phyloP scores from a whole-genome alignment of 129 eudicot species.

The Lonicera japonica region DNA sequence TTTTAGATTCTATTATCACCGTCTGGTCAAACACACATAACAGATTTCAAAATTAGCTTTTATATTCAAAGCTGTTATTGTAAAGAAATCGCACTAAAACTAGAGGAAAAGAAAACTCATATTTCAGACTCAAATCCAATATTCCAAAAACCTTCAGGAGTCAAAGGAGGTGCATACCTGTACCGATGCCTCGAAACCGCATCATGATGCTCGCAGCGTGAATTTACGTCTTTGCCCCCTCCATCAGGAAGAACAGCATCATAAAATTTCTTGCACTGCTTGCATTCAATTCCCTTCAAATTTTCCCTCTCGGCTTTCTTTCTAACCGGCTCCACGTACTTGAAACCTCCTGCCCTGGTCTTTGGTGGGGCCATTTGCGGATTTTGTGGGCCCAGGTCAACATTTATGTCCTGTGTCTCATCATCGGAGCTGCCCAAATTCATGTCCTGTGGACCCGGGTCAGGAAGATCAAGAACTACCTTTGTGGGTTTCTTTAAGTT shows the following conservation, averaged over 20 bases:
- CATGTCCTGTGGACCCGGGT: constrained; percentile 44
- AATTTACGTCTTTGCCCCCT: constrained; percentile 27
- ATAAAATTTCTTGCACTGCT: constrained; percentile 85
- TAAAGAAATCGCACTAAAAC: background rate
- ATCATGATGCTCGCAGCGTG: constrained; percentile 92
- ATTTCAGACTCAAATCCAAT: constrained; percentile 96
- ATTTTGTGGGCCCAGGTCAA: constrained; percentile 24
- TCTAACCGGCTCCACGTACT: constrained; percentile 86
- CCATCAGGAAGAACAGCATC: constrained; percentile 84
- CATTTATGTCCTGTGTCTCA: constrained; percentile 62
- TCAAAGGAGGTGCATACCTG: constrained; percentile 84
- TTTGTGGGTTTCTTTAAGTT: constrained; percentile 39
- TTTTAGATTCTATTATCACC: too few relatives aligned
- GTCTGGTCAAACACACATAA: too few relatives aligned
- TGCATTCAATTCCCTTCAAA: constrained; percentile 83
- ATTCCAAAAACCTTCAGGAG: constrained; percentile 99
- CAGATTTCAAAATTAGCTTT: too few relatives aligned
- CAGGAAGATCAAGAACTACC: constrained; percentile 31
- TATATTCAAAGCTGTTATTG: background rate
- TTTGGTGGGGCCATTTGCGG: constrained; percentile 19
- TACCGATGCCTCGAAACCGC: constrained; percentile 97
- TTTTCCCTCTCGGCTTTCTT: constrained; percentile 79
- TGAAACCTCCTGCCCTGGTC: constrained; percentile 46
- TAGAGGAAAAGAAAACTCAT: constrained; percentile 32
- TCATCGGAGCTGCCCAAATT: constrained; percentile 59